Evolutionary conservation across 805 yeast genomes (phyloP).

Genomic region (Starmerella cellae): DNA sequence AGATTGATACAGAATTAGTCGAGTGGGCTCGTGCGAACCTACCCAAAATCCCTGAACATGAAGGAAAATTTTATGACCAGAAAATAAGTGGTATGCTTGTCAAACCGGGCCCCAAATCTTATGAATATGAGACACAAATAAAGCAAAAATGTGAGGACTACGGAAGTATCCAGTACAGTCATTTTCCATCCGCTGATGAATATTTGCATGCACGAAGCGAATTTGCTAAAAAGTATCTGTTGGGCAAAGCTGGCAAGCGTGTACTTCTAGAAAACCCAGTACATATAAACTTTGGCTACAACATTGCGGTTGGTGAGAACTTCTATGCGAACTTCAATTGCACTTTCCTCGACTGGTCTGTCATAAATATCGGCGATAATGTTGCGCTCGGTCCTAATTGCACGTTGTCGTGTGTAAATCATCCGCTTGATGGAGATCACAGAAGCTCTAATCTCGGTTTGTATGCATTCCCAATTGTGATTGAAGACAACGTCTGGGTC

Average conservation of each 20-base stretch:
- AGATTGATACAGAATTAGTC: slow-evolving; percentile 11
- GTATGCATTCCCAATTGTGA: slow-evolving; percentile 41
- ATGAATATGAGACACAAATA: slow-evolving; percentile 24
- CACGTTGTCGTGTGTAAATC: slow-evolving; percentile 48
- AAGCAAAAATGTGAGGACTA: slow-evolving; percentile 26
- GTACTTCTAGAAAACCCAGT: slow-evolving; percentile 41
- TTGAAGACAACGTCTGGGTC: slow-evolving; percentile 58
- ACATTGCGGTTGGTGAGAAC: slow-evolving; percentile 42
- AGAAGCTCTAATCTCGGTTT: slow-evolving; percentile 35
- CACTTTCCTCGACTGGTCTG: slow-evolving; percentile 44
- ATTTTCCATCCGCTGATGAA: slow-evolving; percentile 20
- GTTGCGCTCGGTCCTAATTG: slow-evolving; percentile 53
- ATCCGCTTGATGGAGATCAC: slow-evolving; percentile 40
- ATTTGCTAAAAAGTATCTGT: slow-evolving; percentile 28
- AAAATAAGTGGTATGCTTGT: slow-evolving; percentile 44
- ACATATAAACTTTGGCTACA: slow-evolving; percentile 56
- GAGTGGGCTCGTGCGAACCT: slow-evolving; percentile 17
- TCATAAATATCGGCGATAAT: slow-evolving; percentile 46
- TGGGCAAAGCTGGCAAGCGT: slow-evolving; percentile 38
- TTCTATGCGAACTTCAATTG: slow-evolving; percentile 45
- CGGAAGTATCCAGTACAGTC: slow-evolving; percentile 21
- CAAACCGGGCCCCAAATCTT: slow-evolving; percentile 25
- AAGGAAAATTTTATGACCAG: slow-evolving; percentile 35
- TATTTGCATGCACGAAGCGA: slow-evolving; percentile 29
- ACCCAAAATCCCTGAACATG: slow-evolving; percentile 8